phyloP scores from a whole-genome alignment of 1,139 yeast species.

The Kazachstania sp. region DNA sequence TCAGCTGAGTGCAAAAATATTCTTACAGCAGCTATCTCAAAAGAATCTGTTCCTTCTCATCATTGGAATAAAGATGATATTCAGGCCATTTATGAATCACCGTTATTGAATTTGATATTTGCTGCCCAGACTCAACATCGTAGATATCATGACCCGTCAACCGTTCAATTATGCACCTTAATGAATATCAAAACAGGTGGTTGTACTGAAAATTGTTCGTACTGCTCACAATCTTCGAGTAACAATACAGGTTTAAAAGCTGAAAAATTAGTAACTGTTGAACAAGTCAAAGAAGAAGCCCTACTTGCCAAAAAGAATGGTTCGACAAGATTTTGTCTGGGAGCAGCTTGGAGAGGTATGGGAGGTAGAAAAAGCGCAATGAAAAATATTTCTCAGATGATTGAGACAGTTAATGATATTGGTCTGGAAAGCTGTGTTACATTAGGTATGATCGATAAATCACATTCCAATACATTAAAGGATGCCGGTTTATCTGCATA shows the following conservation, averaged over 20 bases:
- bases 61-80: constrained; percentile 57
- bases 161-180: constrained; percentile 68
- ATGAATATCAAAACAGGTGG: constrained; percentile 74
- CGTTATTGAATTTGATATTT: constrained; percentile 54
- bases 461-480: constrained; percentile 51
- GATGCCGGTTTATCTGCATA: constrained; percentile 75
- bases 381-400: constrained; percentile 57
- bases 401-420: constrained; percentile 52
- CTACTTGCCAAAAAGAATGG: constrained; percentile 59
- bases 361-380: constrained; percentile 63
- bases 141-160: constrained; percentile 55
- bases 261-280: constrained; percentile 52
- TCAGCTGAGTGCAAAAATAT: too few species aligned
- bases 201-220: constrained; percentile 73
- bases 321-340: constrained; percentile 74
- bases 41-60: not conserved
- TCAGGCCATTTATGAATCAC: constrained; percentile 51
- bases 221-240: constrained; percentile 68
- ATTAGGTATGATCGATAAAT: constrained; percentile 61
- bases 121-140: constrained; percentile 62
- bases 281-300: constrained; percentile 57
- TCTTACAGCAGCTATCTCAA: too few species aligned
- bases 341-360: constrained; percentile 88
- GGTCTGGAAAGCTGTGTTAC: constrained; percentile 76
- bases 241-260: constrained; percentile 65